These are phyloP conservation scores for Trametes gibbosa DNA, from an alignment of 768 basidiomycete genomes.

Conservation along the genomic window DNA sequence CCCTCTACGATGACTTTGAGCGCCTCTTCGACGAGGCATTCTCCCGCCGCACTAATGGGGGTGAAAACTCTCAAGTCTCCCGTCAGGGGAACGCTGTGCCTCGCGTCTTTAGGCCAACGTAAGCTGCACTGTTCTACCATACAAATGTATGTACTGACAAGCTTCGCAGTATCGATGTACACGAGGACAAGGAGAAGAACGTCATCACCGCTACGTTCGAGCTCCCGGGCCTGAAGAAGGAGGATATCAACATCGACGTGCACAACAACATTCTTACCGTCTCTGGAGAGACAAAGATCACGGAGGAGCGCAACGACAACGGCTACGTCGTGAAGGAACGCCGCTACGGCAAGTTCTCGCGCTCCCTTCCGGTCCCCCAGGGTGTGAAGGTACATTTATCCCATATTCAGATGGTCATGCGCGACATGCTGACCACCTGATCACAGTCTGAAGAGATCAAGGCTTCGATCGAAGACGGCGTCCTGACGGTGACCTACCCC, in stretches of 20 bases:
- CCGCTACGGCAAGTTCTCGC: slow-evolving; percentile 46
- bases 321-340: slow-evolving; percentile 47
- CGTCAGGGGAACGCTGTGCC: not conserved
- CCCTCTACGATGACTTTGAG: slow-evolving; percentile 41
- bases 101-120: slow-evolving; percentile 20
- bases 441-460: slow-evolving; percentile 40
- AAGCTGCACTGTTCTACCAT: not conserved
- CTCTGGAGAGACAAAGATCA: slow-evolving; percentile 40
- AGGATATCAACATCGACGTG: slow-evolving; percentile 46
- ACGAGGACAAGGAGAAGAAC: slow-evolving; percentile 42
- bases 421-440: not conserved
- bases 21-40: slow-evolving; percentile 43
- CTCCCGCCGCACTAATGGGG: slow-evolving; percentile 18
- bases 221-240: slow-evolving; percentile 51
- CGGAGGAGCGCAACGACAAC: slow-evolving; percentile 33
- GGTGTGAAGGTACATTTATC: slow-evolving; percentile 42
- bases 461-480: slow-evolving; percentile 50
- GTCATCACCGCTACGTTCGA: slow-evolving; percentile 52
- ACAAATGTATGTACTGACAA: not conserved
- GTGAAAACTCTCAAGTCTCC: not conserved
- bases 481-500: slow-evolving; percentile 54
- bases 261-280: slow-evolving; percentile 46
- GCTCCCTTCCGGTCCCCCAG: slow-evolving; percentile 45
- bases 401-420: not conserved
- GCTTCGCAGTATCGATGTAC: slow-evolving; percentile 41